Evolutionary conservation across 805 yeast species (phyloP), one percentile per base, ranked within the genome.

Genomic region (Tetrapisispora namnaoensis): DNA sequence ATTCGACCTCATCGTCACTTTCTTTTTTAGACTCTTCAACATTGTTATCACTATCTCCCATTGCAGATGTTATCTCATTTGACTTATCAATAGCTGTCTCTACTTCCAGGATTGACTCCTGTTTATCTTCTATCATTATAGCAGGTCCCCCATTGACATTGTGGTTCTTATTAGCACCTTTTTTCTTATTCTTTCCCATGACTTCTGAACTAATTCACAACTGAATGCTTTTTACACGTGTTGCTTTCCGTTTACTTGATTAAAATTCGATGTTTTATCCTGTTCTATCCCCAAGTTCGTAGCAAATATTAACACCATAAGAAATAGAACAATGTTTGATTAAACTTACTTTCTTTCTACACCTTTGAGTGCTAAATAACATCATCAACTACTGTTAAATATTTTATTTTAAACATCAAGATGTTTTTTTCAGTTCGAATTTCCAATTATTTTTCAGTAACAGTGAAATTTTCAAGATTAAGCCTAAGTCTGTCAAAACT

Each of bases 101-200:
- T 11, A 14, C 34, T 17, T 27, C 43, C 4, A 27, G 35, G 9
- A 32, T 14, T 13, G 4, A 5, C 13, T 32, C 13, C n/a, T 5
- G n/a, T 10, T 5, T 32, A 32, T 32, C 35, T 14, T 32, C 35
- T 10, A 10, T 14, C 13, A 14, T 10, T 13, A 14, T 14, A 32
- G 13, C 35, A 32, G 13, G 4, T 32, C 16, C 35, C 6, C 46
- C 49, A 39, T 48, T 45, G 18, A 11, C n/a, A 10, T 42, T 44
- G 27, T 35, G 43, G 24, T 30, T 38, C 22, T 51, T 46, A 36
- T 53, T 54, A 21, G 30, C 42, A 27, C 51, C 53, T 18, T 54
- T 56, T 51, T 53, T 55, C 55, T 54, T 58, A 41, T 57, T 51
- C 47, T 53, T 55, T 24, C 49, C 58, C 62, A 56, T 54, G 4